A percentile compares a stretch with the other conserved stretches of the same genome.
Conservation (phyloP, 2,329 filamentous ascomycete species). For the Hymenoscyphus linearis region DNA sequence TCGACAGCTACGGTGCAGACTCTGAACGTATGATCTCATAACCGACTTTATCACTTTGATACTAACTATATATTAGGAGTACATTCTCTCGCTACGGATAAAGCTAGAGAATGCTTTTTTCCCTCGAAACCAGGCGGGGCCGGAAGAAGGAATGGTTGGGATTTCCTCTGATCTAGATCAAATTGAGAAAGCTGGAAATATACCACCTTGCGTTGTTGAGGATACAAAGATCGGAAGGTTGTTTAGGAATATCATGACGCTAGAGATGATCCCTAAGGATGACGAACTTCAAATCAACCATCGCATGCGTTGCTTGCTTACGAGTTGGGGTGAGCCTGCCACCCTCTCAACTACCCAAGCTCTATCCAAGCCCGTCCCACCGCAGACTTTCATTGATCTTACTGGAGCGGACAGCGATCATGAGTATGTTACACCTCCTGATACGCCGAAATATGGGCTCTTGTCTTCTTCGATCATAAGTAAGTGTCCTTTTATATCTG, state of each 20-base stretch:
- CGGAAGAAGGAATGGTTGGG: no score
- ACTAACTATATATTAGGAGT: no score
- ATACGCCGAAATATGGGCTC: background rate
- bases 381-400: background rate
- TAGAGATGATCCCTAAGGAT: background rate
- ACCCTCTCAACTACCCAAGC: background rate
- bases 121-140: no score
- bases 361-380: background rate
- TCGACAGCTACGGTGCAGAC: no score
- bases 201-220: background rate
- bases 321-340: background rate
- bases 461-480: background rate
- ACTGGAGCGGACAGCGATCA: background rate
- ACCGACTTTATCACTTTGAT: no score
- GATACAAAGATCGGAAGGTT: background rate
- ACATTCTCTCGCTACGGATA: no score
- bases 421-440: background rate
- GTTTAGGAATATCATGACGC: background rate
- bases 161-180: no score
- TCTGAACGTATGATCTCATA: no score
- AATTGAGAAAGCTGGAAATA: no score
- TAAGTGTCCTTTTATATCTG: background rate
- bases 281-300: background rate
- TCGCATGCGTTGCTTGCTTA: background rate
- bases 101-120: no score